Evolutionary conservation across 495 filamentous ascomycete species (phyloP).

Genomic region (Aspergillus carlsbadensis): DNA sequence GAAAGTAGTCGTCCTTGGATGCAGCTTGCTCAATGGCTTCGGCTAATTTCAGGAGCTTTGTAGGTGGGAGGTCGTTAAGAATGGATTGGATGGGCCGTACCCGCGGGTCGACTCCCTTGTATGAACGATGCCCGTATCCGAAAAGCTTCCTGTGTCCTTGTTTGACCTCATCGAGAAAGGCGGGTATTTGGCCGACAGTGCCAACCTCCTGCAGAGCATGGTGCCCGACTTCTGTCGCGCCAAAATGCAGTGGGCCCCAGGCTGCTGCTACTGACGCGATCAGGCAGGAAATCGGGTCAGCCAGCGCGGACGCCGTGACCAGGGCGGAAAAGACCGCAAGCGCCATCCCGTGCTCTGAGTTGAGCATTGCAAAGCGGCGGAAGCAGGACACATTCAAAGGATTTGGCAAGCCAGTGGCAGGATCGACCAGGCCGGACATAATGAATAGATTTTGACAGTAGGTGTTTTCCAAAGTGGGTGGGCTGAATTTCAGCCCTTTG

Average conservation of each 20-base stretch:
- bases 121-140: conserved; percentile 61
- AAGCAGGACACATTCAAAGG: conserved; percentile 28
- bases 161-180: conserved; percentile 52
- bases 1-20: conserved; percentile 51
- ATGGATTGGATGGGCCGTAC: conserved; percentile 47
- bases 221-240: conserved; percentile 58
- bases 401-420: conserved; percentile 16
- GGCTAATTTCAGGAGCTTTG: conserved; percentile 50
- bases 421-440: conserved; percentile 31
- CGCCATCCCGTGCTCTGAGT: conserved; percentile 38
- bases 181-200: conserved; percentile 42
- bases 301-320: conserved; percentile 32
- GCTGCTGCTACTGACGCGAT: conserved; percentile 48
- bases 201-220: conserved; percentile 46
- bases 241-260: conserved; percentile 58
- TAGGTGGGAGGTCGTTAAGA: conserved; percentile 35
- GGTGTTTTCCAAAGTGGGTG: conserved; percentile 17
- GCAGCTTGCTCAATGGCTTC: conserved; percentile 50
- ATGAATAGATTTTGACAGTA: conserved; percentile 38
- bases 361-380: conserved; percentile 34
- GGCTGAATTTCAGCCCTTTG: conserved; percentile 18
- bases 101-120: conserved; percentile 54
- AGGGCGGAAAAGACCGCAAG: conserved; percentile 32
- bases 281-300: conserved; percentile 41
- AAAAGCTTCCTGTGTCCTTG: conserved; percentile 50